Base-by-base conservation (phyloP, 108 stramenopile genomes). In the Asterionellopsis glacialis region DNA sequence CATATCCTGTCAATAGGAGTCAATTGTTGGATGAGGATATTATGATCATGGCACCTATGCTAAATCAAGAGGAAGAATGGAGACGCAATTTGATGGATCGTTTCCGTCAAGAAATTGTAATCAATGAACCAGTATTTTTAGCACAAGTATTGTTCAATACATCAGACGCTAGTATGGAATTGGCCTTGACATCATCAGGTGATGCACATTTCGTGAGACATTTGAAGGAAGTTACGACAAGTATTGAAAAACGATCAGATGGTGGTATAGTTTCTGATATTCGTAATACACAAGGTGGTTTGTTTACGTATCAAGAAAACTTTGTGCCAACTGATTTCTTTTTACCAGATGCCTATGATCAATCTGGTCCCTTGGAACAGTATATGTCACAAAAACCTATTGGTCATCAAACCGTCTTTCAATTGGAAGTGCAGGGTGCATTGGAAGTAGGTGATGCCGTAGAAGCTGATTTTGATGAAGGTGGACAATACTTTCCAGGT, bases 381-480 rank as follows among this genome's bases (percentile, higher is more conserved):
- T 85, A 70, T 45, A 61, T 74, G 24, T 59, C 65, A 24, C 89
- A 90, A 64, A 69, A 72, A 5, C 68, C 85, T 10, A 22, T 82
- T 33, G 88, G 80, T 4, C 69, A 69, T 24, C 88, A 90, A 68
- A 73, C 51, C 19, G 56, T 90, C 19, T 72, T 74, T 25, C 88
- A 86, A 58, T 58, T 69, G 22, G 77, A 81, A 27, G 22, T 45
- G 1, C 38, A 58, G 16, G 39, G 26, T 9, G 5, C 33, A 33
- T 33, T 33, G 2, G 7, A 33, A 7, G 2, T 33, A 7, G 7
- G 33, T 33, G 33, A 33, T 5, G 2, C 33, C 7, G 33, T 33
- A 5, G 7, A 2, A 5, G 33, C 33, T 2, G 33, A 33, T 33
- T 33, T 33, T 33, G 33, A 7, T 33, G 33, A 33, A 5, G 33